These are phyloP conservation scores for Boechera stricta DNA, from an alignment of 345 rosid species.

Conservation along the genomic window DNA sequence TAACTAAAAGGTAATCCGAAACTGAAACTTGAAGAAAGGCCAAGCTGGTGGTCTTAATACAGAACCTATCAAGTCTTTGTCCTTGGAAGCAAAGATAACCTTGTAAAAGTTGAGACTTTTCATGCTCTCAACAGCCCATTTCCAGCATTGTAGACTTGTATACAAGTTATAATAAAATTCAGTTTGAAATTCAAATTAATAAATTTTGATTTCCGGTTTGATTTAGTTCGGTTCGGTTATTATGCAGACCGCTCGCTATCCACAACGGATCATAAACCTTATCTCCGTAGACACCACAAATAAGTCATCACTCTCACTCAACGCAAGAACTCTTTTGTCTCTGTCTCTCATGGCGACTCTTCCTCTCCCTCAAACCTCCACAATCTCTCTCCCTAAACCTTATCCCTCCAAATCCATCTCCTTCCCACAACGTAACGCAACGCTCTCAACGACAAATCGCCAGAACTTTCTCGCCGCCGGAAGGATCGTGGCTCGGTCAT, in stretches of 20 bases:
- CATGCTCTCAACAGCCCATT: too few relatives aligned
- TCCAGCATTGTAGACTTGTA: too few relatives aligned
- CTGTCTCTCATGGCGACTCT: slow-evolving; percentile 61
- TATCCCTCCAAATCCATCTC: slow-evolving; percentile 39
- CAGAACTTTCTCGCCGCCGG: slow-evolving; percentile 3
- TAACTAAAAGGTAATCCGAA: too few relatives aligned
- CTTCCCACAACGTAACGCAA: slow-evolving; percentile 40
- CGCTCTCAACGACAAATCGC: neutral
- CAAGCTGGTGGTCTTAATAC: too few relatives aligned
- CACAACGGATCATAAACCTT: slow-evolving; percentile 6
- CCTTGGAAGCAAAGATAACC: too few relatives aligned
- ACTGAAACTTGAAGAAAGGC: too few relatives aligned
- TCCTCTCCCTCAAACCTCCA: slow-evolving; percentile 57
- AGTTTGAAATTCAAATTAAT: too few relatives aligned
- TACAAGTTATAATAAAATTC: too few relatives aligned
- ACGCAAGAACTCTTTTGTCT: slow-evolving; percentile 20
- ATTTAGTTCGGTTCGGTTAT: neutral
- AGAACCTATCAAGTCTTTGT: too few relatives aligned
- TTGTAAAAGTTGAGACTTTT: too few relatives aligned
- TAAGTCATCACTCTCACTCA: slow-evolving; percentile 20
- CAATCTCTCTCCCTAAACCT: slow-evolving; percentile 54
- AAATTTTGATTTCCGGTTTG: neutral
- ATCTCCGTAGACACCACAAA: slow-evolving; percentile 32
- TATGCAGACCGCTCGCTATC: neutral
- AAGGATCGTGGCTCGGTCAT: slow-evolving; percentile 49